Evolutionary conservation across 202 grass and related monocot genomes (phyloP).

Genomic region (Setaria italica): DNA sequence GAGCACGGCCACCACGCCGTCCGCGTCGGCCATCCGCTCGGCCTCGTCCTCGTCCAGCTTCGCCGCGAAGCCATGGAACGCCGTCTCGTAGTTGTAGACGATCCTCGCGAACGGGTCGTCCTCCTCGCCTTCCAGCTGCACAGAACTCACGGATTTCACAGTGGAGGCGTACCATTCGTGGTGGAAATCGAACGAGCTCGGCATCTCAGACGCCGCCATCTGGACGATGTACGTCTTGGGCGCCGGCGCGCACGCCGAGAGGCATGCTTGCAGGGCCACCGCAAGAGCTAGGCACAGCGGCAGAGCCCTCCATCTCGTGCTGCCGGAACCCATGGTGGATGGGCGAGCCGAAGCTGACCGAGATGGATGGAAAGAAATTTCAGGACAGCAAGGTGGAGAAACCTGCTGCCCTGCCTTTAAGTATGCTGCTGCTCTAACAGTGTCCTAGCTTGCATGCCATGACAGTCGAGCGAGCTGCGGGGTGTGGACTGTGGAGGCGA

Average conservation of each 20-base stretch:
- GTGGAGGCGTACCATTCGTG: constrained; percentile 89
- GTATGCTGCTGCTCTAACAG: constrained; percentile 24
- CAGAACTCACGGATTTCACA: constrained; percentile 52
- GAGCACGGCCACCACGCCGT: constrained; percentile 74
- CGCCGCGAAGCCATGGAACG: constrained; percentile 86
- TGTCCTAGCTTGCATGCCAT: constrained; percentile 9
- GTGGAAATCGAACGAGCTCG: constrained; percentile 60
- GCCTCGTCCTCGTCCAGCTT: constrained; percentile 71
- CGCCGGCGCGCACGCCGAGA: constrained; percentile 28
- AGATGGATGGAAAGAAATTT: constrained; percentile 25
- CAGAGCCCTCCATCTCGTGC: constrained; percentile 44
- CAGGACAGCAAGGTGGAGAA: constrained; percentile 34
- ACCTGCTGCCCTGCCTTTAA: constrained; percentile 40
- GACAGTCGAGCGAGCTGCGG: constrained; percentile 1
- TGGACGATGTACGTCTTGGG: constrained; percentile 80
- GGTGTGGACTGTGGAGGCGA: constrained; percentile 19
- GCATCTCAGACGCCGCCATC: constrained; percentile 80
- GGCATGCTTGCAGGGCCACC: constrained; percentile 47
- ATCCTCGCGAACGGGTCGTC: constrained; percentile 53
- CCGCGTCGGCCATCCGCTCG: constrained; percentile 62
- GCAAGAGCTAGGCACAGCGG: constrained; percentile 47
- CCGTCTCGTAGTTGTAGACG: constrained; percentile 84
- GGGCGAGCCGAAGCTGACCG: not conserved
- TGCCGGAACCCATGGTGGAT: constrained; percentile 50
- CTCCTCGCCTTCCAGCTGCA: constrained; percentile 40